Base-by-base conservation (phyloP, 2,329 filamentous ascomycete species). In the Beauveria varroae region DNA sequence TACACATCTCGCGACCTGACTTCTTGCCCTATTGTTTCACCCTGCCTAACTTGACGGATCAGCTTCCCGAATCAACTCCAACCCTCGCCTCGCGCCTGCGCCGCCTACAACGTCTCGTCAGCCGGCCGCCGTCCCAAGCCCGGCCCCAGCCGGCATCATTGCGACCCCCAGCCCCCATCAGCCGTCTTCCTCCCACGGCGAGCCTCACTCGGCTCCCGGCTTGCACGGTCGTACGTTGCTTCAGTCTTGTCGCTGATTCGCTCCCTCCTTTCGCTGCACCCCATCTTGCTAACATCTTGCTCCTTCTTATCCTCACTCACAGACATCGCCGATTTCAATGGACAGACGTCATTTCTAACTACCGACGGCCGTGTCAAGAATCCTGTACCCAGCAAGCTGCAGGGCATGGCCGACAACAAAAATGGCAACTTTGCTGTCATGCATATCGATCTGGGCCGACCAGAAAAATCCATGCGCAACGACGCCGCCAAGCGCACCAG, bases 401-500 rank as follows among this genome's bases (percentile, higher is more conserved):
- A 86, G 68, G 82, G 82, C 63, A 82, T 81, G 65, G 80, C 81
- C 22, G 78, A 81, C 64, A 75, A 76, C 28, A 80, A 79, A 66
- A 82, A 81, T 63, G 84, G 84, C 30, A 86, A 85, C 65, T 87
- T 87, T 69, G 76, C 78, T 51, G 82, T 87, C 46, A 85, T 87
- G 79, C 82, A 86, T 61, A 85, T 87, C 75, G 78, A 81, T 40
- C 74, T 83, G 28, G 67, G 74, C 61, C 76, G 73, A 68, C 72
- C 75, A 64, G 76, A 79, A 62, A 76, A 78, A 44, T 73, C 79
- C 56, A 75, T 79, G 46, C 75, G 81, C 53, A 78, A 81, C 67
- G 79, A 79, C 57, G 79, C 82, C 51, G 84, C 84, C 6, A 84
- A 86, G 69, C 80, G 82, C 56, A 81, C 83, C 14, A 87, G 85